Base-by-base conservation (phyloP, 768 basidiomycete species). In the Trametes sanguinea region DNA sequence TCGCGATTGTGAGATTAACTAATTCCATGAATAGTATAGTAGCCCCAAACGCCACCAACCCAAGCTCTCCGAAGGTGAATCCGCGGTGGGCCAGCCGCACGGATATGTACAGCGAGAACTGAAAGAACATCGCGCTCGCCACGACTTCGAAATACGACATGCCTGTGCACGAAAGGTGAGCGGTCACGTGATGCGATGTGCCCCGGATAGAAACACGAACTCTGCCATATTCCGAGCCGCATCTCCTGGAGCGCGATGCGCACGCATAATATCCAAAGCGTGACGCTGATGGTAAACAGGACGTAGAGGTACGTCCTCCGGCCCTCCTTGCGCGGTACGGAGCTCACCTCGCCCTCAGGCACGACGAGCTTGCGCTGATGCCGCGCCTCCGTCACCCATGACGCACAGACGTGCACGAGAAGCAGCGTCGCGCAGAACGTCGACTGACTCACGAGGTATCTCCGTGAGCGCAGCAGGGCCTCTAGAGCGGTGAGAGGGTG, bases 1-100 rank as follows among this genome's bases (percentile, higher is more conserved):
- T 81, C 37, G 92, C 87, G 51, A 86, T 85, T 2, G 94, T 96
- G 52, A 98, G 71, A 67, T 92, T 91, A 63, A 94, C 77, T 37
- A 91, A 81, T 73, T 98, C 96, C 79, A 94, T 87, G 67, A 87
- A 88, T 27, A 98, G 72, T 0, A 88, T 88, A 2, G 94, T 90
- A 5, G 91, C 94, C 44, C 94, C 94, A 66, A 93, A 92, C 46
- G 88, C 90, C 16, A 96, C 92, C 29, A 98, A 76, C 29, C 89
- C 90, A 16, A 98, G 82, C 73, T 99, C 97, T 35, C 97, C 97
- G 1, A 99, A 82, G 0, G 95, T 98, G 75, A 98, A 95, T 10
- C 92, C 92, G n/a, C 90, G 85, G 68, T 97, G 90, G 4, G 95
- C 95, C 46, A 99, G 81, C 27, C 97, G 85, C 44, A 97, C 81